Conservation (phyloP, 495 filamentous ascomycete genomes). For the Sabuloglossum arenarium region DNA sequence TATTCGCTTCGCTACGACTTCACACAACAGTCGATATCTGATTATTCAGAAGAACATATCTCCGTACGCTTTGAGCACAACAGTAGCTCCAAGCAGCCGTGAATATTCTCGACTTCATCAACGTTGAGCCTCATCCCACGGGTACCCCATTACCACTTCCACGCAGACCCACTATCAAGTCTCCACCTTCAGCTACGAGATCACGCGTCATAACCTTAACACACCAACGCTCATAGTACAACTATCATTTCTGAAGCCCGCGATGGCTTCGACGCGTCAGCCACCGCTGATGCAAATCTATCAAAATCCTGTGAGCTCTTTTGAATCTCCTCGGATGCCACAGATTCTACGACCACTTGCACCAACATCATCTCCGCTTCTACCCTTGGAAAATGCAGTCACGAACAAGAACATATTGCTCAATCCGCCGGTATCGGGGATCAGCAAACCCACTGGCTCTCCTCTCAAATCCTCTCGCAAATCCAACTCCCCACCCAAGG, state of each 20-base stretch:
- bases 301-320: not conserved
- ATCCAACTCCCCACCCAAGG: not conserved
- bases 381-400: not conserved
- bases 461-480: not conserved
- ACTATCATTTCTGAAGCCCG: not conserved
- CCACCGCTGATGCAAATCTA: not conserved
- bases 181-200: not conserved
- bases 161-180: not conserved
- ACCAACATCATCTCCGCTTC: not conserved
- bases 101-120: not conserved
- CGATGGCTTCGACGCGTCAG: slow-evolving; percentile 1
- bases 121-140: not conserved
- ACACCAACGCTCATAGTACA: not conserved
- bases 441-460: not conserved
- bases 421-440: not conserved
- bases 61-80: not conserved
- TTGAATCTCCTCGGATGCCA: not conserved
- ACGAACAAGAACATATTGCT: not conserved
- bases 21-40: not conserved
- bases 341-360: not conserved
- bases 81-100: not conserved
- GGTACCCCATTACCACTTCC: not conserved
- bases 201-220: not conserved
- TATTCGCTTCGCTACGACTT: not conserved
- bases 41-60: not conserved